Percentiles rank a stretch among this genome's conserved stretches.
Evolutionary conservation across 2,329 filamentous ascomycete species (phyloP).

Genomic region (Xylaria multiplex): DNA sequence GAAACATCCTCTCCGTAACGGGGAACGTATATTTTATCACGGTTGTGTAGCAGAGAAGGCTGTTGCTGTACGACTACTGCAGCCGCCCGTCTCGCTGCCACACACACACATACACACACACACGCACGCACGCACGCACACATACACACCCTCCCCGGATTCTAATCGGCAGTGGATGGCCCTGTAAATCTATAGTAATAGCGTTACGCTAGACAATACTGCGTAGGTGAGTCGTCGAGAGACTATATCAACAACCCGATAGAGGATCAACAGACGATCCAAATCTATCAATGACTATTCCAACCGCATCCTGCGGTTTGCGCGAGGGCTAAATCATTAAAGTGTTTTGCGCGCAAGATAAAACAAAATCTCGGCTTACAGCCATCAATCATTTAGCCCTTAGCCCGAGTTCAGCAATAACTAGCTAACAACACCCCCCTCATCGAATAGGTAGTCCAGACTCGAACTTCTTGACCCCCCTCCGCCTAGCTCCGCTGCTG

Average conservation of each 20-base stretch:
- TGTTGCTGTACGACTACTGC: conserved; percentile 37
- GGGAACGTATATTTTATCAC: conserved; percentile 28
- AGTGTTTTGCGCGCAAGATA: conserved; percentile 18
- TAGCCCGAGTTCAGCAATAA: conserved; percentile 21
- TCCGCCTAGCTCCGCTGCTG: conserved; percentile 30
- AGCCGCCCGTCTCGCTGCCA: conserved; percentile 43
- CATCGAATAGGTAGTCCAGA: conserved; percentile 13
- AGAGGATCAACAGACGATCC: conserved; percentile 5
- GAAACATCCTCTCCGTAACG: conserved; percentile 18
- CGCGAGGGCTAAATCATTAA: conserved; percentile 16
- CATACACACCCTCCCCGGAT: conserved; percentile 45
- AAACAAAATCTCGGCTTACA: conserved; percentile 26
- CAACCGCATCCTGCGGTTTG: conserved; percentile 2
- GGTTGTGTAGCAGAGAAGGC: conserved; percentile 28
- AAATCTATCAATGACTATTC: conserved; percentile 8
- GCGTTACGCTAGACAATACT: conserved; percentile 37
- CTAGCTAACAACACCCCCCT: conserved; percentile 28
- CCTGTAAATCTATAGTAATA: conserved; percentile 39
- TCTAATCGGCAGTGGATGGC: conserved; percentile 43
- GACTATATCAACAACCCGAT: conserved; percentile 18
- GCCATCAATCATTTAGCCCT: conserved; percentile 4
- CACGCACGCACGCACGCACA: conserved; percentile 3
- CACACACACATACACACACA: conserved; percentile 37
- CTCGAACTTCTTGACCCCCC: conserved; percentile 18
- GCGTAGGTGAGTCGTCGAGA: conserved; percentile 16